phyloP scores from a whole-genome alignment of 2,329 filamentous ascomycete species.

The Aaosphaeria pasadenensis region DNA sequence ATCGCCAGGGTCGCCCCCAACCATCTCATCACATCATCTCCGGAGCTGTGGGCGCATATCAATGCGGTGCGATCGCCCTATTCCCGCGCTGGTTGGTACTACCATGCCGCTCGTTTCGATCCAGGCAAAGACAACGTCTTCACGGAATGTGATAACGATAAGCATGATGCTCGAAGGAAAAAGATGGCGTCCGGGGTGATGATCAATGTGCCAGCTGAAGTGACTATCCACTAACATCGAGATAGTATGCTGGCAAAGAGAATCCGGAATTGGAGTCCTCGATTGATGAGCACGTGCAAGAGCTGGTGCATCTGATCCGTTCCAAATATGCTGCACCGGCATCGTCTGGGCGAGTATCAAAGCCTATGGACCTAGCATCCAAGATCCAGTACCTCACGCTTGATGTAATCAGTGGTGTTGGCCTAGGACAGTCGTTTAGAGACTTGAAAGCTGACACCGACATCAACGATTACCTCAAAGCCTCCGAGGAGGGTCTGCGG shows the following conservation, averaged over 20 bases:
- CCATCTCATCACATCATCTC: slow-evolving; percentile 48
- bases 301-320: slow-evolving; percentile 49
- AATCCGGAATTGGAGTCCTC: slow-evolving; percentile 50
- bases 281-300: slow-evolving; percentile 48
- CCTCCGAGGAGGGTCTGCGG: slow-evolving; percentile 37
- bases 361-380: slow-evolving; percentile 45
- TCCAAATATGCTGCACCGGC: slow-evolving; percentile 40
- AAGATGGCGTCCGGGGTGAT: slow-evolving; percentile 52
- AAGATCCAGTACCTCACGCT: slow-evolving; percentile 54
- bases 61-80: slow-evolving; percentile 41
- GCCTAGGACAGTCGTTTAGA: slow-evolving; percentile 53
- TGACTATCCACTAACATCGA: neutral
- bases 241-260: slow-evolving; percentile 54
- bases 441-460: slow-evolving; percentile 51
- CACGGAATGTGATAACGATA: slow-evolving; percentile 47
- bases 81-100: slow-evolving; percentile 35
- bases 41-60: slow-evolving; percentile 47
- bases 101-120: slow-evolving; percentile 49
- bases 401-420: slow-evolving; percentile 55
- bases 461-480: slow-evolving; percentile 45
- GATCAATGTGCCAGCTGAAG: neutral
- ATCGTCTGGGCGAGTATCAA: slow-evolving; percentile 21
- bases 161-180: slow-evolving; percentile 43
- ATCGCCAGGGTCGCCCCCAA: slow-evolving; percentile 49
- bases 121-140: slow-evolving; percentile 56